Evolutionary conservation across 148 eudicot species (phyloP).

Genomic region (Pouteria glomerata): DNA sequence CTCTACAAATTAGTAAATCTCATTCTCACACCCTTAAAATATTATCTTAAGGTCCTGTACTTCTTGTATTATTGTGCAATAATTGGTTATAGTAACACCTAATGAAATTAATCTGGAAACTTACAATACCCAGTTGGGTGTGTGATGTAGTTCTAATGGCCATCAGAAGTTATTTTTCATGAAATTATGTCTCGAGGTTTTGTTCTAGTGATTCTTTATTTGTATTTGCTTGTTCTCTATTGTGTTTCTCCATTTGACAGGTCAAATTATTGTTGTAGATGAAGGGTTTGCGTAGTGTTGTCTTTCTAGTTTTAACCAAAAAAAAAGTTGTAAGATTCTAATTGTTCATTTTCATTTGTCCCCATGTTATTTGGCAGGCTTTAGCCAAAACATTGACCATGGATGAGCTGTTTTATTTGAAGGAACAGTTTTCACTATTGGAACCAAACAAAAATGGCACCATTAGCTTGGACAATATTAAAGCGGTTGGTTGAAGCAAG

Average conservation of each 20-base stretch:
- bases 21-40: neutral
- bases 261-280: neutral
- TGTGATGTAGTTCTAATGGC: neutral
- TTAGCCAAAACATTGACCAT: conserved; percentile 82
- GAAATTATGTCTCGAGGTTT: neutral
- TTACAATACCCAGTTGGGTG: neutral
- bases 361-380: conserved; percentile 52
- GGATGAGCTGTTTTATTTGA: conserved; percentile 70
- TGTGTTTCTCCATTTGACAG: neutral
- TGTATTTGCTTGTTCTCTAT: neutral
- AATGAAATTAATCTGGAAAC: conserved; percentile 3
- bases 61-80: neutral
- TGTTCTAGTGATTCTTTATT: neutral
- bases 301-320: too few relatives aligned
- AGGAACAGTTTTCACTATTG: conserved; percentile 74
- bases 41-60: neutral
- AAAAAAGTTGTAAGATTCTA: too few relatives aligned
- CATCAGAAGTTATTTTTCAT: neutral
- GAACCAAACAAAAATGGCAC: conserved; percentile 83
- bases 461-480: conserved; percentile 80
- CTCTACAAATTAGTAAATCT: neutral
- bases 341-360: neutral
- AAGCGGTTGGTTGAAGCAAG: conserved; percentile 45
- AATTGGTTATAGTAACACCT: neutral
- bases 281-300: too few relatives aligned